These are phyloP conservation scores for Suhomyces xylopsoci DNA, from an alignment of 805 yeast genomes.

Conservation along the genomic window DNA sequence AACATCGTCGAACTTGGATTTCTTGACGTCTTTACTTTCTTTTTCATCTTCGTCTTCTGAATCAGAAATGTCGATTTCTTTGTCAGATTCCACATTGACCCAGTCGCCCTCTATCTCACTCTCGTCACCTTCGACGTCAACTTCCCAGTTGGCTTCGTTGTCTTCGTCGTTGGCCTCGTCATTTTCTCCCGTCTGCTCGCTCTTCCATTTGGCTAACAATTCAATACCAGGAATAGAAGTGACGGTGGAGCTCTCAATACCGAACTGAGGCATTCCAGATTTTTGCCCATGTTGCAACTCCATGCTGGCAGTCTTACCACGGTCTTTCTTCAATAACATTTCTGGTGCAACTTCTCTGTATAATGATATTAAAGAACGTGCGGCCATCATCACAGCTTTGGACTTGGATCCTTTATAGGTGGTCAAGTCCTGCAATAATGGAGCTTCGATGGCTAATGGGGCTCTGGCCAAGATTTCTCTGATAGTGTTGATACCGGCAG, in stretches of 20 bases:
- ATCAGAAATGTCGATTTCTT: slow-evolving; percentile 59
- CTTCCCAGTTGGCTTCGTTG: slow-evolving; percentile 61
- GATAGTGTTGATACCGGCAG: slow-evolving; percentile 95
- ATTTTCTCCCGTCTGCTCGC: slow-evolving; percentile 52
- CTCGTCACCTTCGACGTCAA: slow-evolving; percentile 44
- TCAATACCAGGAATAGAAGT: slow-evolving; percentile 91
- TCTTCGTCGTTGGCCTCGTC: slow-evolving; percentile 13
- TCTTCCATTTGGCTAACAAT: slow-evolving; percentile 81
- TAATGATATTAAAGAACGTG: slow-evolving; percentile 77
- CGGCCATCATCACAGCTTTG: slow-evolving; percentile 92
- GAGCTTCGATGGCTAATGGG: slow-evolving; percentile 88
- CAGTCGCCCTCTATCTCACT: slow-evolving; percentile 84
- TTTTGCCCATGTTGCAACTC: slow-evolving; percentile 60
- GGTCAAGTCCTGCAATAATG: slow-evolving; percentile 81
- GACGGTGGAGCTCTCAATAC: slow-evolving; percentile 62
- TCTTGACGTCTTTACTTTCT: slow-evolving; percentile 33
- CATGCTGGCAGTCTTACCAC: slow-evolving; percentile 91
- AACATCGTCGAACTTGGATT: slow-evolving; percentile 25
- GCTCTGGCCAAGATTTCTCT: slow-evolving; percentile 91
- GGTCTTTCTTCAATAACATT: slow-evolving; percentile 83
- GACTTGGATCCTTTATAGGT: slow-evolving; percentile 92
- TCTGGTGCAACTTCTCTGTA: slow-evolving; percentile 97
- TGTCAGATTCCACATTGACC: slow-evolving; percentile 82
- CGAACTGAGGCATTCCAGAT: slow-evolving; percentile 55
- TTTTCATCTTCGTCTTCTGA: slow-evolving; percentile 47